phyloP scores from a whole-genome alignment of 164 flowering plant species.

The Litsea cubeba region DNA sequence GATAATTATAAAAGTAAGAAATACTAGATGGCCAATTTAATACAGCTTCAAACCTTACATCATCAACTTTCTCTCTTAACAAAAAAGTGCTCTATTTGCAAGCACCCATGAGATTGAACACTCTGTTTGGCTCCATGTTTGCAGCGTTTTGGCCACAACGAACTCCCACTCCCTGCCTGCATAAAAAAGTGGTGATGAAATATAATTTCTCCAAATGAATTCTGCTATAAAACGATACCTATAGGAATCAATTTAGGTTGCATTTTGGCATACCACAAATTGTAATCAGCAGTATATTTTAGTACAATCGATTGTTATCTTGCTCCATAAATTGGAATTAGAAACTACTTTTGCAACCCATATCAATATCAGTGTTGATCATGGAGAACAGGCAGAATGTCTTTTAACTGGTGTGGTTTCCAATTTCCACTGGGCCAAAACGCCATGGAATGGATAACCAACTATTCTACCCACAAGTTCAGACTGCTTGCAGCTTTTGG shows the following conservation, averaged over 20 bases:
- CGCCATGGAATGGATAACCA: no score
- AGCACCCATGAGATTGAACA: conserved; percentile 44
- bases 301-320: no score
- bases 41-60: not conserved
- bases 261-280: not conserved
- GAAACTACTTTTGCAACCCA: no score
- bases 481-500: not conserved
- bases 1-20: not conserved
- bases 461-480: no score
- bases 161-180: conserved; percentile 42
- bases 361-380: no score
- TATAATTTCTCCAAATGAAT: not conserved
- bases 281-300: no score
- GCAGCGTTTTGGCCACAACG: conserved; percentile 39
- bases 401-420: no score
- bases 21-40: not conserved
- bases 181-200: not conserved
- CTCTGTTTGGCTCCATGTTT: conserved; percentile 48
- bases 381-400: no score
- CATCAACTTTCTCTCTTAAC: conserved; percentile 25
- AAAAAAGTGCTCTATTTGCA: conserved; percentile 81
- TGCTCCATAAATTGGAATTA: no score
- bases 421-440: no score
- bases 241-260: no score
- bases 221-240: not conserved